These are phyloP conservation scores for Calcarisporium arbuscula DNA, from an alignment of 2,329 filamentous ascomycete species.

Conservation along the genomic window DNA sequence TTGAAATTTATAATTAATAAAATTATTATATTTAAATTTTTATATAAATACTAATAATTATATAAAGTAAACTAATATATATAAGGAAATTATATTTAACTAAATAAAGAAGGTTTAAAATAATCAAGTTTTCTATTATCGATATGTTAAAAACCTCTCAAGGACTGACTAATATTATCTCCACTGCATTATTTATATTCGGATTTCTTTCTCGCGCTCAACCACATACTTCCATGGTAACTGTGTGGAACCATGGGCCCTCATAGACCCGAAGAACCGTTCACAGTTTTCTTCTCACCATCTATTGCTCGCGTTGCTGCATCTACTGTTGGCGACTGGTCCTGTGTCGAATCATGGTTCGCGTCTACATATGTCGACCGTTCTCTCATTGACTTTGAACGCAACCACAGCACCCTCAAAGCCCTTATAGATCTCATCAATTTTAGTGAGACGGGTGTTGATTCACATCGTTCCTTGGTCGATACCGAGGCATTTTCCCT, in stretches of 20 bases:
- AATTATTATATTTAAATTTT: conserved; percentile 2
- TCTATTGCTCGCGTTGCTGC: conserved; percentile 67
- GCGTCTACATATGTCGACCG: conserved; percentile 59
- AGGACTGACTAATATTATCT: background rate
- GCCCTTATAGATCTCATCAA: conserved; percentile 67
- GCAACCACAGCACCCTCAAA: conserved; percentile 76
- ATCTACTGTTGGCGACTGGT: conserved; percentile 85
- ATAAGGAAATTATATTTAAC: background rate
- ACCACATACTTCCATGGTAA: conserved; percentile 11
- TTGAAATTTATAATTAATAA: background rate
- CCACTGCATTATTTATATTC: conserved; percentile 7
- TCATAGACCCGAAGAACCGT: too few relatives aligned
- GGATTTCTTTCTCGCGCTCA: too few relatives aligned
- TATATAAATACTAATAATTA: background rate
- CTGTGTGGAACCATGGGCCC: conserved; percentile 8
- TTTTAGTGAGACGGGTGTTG: conserved; percentile 71
- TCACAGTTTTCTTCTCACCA: conserved; percentile 59
- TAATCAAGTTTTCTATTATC: conserved; percentile 1
- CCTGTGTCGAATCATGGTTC: conserved; percentile 80
- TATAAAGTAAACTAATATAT: background rate
- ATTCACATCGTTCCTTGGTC: conserved; percentile 57
- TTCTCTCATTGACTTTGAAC: conserved; percentile 68
- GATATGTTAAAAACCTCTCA: background rate
- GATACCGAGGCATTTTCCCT: too few relatives aligned
- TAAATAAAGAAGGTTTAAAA: background rate